These are phyloP conservation scores for Solanum corneliomulleri DNA, from an alignment of 257 asterid genomes.

Conservation along the genomic window DNA sequence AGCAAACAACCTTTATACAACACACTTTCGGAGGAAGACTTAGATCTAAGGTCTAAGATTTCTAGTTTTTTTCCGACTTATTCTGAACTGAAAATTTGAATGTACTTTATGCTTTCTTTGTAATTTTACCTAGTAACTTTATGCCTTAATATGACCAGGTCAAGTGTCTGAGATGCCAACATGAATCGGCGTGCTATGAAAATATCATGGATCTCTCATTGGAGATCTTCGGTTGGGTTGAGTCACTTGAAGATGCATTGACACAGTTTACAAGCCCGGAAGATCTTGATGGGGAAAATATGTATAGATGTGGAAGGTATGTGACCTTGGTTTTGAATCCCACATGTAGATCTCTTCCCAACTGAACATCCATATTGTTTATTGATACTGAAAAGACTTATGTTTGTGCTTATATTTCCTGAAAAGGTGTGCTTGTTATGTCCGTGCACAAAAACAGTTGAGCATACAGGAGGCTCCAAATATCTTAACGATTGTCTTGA, in stretches of 20 bases:
- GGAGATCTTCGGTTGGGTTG: conserved; percentile 77
- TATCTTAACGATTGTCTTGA: conserved; percentile 75
- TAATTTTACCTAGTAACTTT: not conserved
- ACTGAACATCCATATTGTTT: not conserved
- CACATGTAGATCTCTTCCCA: not conserved
- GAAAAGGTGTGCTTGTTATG: conserved; percentile 61
- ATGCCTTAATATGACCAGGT: conserved; percentile 32
- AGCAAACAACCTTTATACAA: conserved; percentile 76
- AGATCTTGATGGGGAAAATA: conserved; percentile 86
- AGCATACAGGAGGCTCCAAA: conserved; percentile 79
- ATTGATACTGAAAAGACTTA: not conserved
- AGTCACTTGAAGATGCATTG: conserved; percentile 73
- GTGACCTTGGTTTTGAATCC: not conserved
- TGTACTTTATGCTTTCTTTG: not conserved
- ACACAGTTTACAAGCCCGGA: conserved; percentile 76
- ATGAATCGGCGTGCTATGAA: conserved; percentile 62
- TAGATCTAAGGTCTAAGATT: conserved; percentile 56
- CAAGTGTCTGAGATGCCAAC: conserved; percentile 65
- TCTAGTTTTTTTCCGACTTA: not conserved
- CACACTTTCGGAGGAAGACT: conserved; percentile 77
- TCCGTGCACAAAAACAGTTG: conserved; percentile 65
- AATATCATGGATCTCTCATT: conserved; percentile 79
- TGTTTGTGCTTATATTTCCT: not conserved
- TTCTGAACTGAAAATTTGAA: not conserved
- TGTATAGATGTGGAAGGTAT: conserved; percentile 77